Evolutionary conservation across 331 rosid species (phyloP).

Genomic region (Malus hybrid): DNA sequence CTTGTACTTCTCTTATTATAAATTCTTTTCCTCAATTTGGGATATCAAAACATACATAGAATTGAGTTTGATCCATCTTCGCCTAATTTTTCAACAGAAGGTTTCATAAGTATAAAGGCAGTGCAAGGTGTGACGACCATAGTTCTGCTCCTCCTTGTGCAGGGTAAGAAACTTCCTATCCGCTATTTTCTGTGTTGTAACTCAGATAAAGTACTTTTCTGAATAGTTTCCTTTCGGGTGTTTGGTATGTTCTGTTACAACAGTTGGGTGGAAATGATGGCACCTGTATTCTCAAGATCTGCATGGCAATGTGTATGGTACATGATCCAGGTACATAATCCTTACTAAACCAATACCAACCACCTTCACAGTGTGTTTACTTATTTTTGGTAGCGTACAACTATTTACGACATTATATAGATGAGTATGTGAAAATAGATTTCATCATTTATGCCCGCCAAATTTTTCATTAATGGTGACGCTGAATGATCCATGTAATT

Average conservation of each 20-base stretch:
- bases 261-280: constrained; percentile 71
- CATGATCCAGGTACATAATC: constrained; percentile 44
- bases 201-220: not conserved
- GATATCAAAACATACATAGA: not conserved
- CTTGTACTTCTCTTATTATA: not conserved
- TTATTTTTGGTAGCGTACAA: not conserved
- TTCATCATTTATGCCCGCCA: not conserved
- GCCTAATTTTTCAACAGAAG: constrained; percentile 41
- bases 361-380: not conserved
- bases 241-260: not conserved
- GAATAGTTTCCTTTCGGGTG: not conserved
- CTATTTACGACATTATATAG: not conserved
- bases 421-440: not conserved
- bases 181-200: not conserved
- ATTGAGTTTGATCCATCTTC: constrained; percentile 5
- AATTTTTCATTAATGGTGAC: not conserved
- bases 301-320: constrained; percentile 56
- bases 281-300: constrained; percentile 45
- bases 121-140: constrained; percentile 53
- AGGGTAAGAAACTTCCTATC: constrained; percentile 44
- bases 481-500: not conserved
- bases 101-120: constrained; percentile 58
- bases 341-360: not conserved
- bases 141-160: constrained; percentile 70
- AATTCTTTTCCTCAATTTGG: not conserved